Conservation (phyloP, 345 rosid genomes). For the Pseudoturritis turrita region DNA sequence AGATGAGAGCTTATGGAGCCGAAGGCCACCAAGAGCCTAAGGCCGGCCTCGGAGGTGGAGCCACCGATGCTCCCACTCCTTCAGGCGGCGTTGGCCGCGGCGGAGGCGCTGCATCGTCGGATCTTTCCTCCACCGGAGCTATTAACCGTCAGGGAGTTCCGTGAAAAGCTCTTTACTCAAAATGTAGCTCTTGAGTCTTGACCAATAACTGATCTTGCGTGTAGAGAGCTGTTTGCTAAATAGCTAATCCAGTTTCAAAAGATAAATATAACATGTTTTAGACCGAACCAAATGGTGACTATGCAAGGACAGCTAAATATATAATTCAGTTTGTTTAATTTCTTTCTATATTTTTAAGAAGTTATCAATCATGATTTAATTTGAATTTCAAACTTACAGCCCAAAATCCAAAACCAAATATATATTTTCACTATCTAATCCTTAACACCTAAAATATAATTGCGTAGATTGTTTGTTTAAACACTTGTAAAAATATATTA, state of each 20-base stretch:
- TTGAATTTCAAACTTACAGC: too few relatives aligned
- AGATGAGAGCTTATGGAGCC: conserved; percentile 46
- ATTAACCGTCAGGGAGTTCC: conserved; percentile 20
- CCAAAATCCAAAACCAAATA: too few relatives aligned
- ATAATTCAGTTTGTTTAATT: too few relatives aligned
- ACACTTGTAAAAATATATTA: too few relatives aligned
- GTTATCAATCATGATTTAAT: too few relatives aligned
- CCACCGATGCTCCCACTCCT: conserved; percentile 70
- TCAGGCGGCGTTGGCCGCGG: conserved; percentile 35
- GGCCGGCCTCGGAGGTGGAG: conserved; percentile 49
- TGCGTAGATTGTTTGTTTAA: too few relatives aligned
- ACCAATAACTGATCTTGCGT: not conserved
- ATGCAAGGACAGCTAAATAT: too few relatives aligned
- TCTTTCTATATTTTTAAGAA: too few relatives aligned
- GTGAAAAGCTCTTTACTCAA: not conserved
- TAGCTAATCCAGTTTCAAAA: not conserved
- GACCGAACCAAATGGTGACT: not conserved
- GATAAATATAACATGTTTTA: not conserved
- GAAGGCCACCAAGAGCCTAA: conserved; percentile 52
- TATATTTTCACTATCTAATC: too few relatives aligned
- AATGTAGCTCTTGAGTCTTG: not conserved
- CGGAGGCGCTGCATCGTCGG: conserved; percentile 12
- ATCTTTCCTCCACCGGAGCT: conserved; percentile 15
- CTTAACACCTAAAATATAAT: too few relatives aligned
- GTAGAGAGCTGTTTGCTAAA: not conserved